Base-by-base conservation (phyloP, 768 basidiomycete genomes). In the Rhizopogon sp. region DNA sequence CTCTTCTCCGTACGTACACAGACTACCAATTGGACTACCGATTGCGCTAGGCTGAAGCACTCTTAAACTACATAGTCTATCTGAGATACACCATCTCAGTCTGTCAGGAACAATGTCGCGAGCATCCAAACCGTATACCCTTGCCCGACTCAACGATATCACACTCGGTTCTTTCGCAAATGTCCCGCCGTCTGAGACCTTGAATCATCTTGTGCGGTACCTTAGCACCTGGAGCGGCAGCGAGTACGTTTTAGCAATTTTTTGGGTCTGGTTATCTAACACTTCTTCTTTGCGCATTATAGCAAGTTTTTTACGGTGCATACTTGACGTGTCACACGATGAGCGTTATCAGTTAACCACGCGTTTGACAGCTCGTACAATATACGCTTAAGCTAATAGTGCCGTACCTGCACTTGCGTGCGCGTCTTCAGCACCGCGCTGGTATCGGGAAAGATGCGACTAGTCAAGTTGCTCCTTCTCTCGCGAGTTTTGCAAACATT, bases 211-310 rank as follows among this genome's bases (percentile, higher is more conserved):
- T 8, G 77, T 90, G 39, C 76, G 88, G 63, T 91, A 83, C 65
- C 74, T 93, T 51, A 83, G 86, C 53, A 89, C 90, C 62, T 92
- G 88, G 88, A 86, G 83, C 66, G 90, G 90, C 28, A 90, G 82
- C 81, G 91, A 93, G 90, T 91, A 74, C 68, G 83, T 83, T 58
- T 58, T 35, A 13, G 20, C 33, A 22, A 31, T 35, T 39, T 56
- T 28, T 59, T 45, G 47, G 49, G 53, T 56, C 62, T 22, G 39
- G 29, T 56, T 43, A 39, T 42, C 43, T 39, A 44, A 43, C 20
- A 40, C 28, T 61, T 50, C 60, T 54, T 35, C 47, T 25, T 56
- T 39, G 52, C 31, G 35, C 47, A 16, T 37, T 50, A 43, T 64
- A 91, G 89, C 71, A 91, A 91, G 67, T 65, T 90, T 33, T 89